Conservation (phyloP, 78 protist species). For the Dictyostelium capitatum region DNA sequence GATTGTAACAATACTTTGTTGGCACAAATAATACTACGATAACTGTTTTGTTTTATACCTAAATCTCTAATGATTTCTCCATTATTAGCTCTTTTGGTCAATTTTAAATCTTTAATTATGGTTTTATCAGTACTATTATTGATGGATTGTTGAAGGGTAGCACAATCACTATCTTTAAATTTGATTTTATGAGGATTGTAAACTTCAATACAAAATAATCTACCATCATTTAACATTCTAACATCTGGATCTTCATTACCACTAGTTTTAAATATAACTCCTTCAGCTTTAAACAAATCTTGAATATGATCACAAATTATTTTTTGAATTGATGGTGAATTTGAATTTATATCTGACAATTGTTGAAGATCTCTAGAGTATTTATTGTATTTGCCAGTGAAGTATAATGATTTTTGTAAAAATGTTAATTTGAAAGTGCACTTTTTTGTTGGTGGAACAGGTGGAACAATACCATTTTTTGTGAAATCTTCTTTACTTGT, state of each 20-base stretch:
- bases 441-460: not conserved
- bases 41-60: conserved; percentile 78
- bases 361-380: conserved; percentile 41
- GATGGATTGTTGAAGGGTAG: not conserved
- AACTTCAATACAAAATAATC: conserved; percentile 92
- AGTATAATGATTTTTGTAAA: conserved; percentile 31
- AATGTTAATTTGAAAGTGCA: not conserved
- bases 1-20: not conserved
- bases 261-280: conserved; percentile 12
- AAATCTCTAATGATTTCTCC: conserved; percentile 76
- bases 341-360: conserved; percentile 17
- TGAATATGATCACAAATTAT: conserved; percentile 2
- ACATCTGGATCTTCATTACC: conserved; percentile 96
- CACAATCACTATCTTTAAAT: conserved; percentile 27
- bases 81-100: conserved; percentile 21
- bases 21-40: conserved; percentile 82
- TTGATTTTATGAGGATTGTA: conserved; percentile 46
- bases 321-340: not conserved
- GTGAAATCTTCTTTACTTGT: conserved; percentile 39
- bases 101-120: conserved; percentile 67
- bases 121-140: conserved; percentile 25
- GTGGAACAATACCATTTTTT: conserved; percentile 37
- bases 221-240: conserved; percentile 95
- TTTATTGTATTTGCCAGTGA: conserved; percentile 69
- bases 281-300: conserved; percentile 1